These are phyloP conservation scores for Camptophora hylomeconis DNA, from an alignment of 2,329 filamentous ascomycete species.

Conservation along the genomic window DNA sequence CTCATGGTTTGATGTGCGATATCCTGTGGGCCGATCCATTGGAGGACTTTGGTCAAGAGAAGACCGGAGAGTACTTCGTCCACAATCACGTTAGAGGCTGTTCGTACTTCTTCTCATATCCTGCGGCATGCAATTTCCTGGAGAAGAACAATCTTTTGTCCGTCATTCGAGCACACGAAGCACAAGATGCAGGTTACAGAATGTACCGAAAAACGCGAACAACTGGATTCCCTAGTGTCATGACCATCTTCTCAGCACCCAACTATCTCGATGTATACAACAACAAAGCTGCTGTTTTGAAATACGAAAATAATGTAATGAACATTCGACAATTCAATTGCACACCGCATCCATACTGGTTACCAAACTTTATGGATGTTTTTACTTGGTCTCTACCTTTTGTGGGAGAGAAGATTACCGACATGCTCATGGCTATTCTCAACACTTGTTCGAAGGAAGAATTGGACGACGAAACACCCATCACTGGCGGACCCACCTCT, in stretches of 20 bases:
- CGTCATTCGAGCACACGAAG: conserved; percentile 93
- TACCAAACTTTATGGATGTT: conserved; percentile 99
- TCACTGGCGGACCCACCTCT: conserved; percentile 58
- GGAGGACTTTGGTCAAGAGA: conserved; percentile 97
- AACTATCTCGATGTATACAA: conserved; percentile 99
- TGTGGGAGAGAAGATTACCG: conserved; percentile 96
- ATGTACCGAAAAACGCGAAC: conserved; percentile 99
- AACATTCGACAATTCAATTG: conserved; percentile 99
- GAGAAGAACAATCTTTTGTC: conserved; percentile 98
- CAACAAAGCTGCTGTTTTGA: conserved; percentile 97
- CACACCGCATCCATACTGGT: conserved; percentile 97
- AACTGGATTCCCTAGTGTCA: conserved; percentile 95
- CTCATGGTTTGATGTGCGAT: conserved; percentile 96
- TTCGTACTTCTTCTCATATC: conserved; percentile 99
- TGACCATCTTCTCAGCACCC: conserved; percentile 98
- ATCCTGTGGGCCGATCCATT: conserved; percentile 97
- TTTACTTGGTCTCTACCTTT: conserved; percentile 99
- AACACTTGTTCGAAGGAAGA: conserved; percentile 99
- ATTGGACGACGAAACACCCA: conserved; percentile 74
- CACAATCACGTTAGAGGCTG: conserved; percentile 98
- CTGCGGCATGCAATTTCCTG: conserved; percentile 88
- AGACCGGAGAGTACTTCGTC: conserved; percentile 92
- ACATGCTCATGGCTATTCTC: conserved; percentile 97
- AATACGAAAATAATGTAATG: conserved; percentile 99
- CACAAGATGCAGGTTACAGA: conserved; percentile 93